phyloP scores from a whole-genome alignment of 2,329 filamentous ascomycete genomes.

The Onygenales sp. region DNA sequence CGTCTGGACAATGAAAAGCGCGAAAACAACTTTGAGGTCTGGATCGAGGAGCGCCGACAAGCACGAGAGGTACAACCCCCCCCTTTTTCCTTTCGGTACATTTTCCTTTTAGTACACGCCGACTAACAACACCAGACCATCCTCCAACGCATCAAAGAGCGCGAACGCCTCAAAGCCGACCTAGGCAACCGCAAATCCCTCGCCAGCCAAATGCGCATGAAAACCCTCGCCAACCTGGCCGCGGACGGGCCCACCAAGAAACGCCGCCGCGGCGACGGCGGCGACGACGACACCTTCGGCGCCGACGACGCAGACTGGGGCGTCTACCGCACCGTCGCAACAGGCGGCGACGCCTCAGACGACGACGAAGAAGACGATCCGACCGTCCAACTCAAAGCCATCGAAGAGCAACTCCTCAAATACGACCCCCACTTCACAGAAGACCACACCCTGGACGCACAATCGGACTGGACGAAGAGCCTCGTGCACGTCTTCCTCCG shows the following conservation, averaged over 20 bases:
- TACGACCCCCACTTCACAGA: conserved; percentile 87
- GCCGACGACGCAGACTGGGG: conserved; percentile 98
- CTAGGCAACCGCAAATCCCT: conserved; percentile 94
- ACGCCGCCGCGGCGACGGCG: conserved; percentile 74
- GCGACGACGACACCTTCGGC: conserved; percentile 93
- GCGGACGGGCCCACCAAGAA: conserved; percentile 81
- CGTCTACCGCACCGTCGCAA: conserved; percentile 86
- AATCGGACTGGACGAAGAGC: conserved; percentile 90
- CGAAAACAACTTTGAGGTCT: conserved; percentile 72
- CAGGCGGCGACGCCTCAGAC: conserved; percentile 66
- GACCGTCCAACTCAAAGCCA: conserved; percentile 57
- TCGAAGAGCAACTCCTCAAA: conserved; percentile 76
- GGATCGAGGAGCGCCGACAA: conserved; percentile 73
- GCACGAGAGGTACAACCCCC: conserved; percentile 46
- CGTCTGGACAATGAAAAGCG: conserved; percentile 74
- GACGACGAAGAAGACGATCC: conserved; percentile 88
- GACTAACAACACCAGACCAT: conserved; percentile 41
- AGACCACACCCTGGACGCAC: conserved; percentile 81
- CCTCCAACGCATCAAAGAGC: conserved; percentile 79
- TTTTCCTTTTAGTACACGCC: conserved; percentile 10
- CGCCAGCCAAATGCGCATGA: conserved; percentile 95
- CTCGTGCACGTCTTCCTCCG: conserved; percentile 83
- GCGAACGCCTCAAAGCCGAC: conserved; percentile 85
- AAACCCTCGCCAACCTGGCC: conserved; percentile 89
- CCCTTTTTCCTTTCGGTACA: too few relatives aligned